These are phyloP conservation scores for Silene latifolia DNA, from an alignment of 148 eudicot species.

Conservation along the genomic window DNA sequence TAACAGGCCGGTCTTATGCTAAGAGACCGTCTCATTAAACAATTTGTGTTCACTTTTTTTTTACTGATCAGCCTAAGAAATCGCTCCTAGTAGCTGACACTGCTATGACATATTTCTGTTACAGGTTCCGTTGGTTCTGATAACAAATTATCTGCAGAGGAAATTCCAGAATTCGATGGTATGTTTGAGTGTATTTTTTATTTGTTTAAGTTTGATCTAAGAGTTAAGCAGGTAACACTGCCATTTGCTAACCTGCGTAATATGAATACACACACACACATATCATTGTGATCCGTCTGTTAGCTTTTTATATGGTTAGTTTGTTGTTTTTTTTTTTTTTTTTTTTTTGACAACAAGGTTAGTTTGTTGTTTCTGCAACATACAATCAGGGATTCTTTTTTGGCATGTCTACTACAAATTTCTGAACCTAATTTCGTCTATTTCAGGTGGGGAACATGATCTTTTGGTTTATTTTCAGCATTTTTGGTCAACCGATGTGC, in stretches of 20 bases:
- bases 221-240: not conserved
- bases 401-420: not conserved
- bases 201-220: not conserved
- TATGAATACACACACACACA: not conserved
- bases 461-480: constrained; percentile 91
- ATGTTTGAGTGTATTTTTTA: constrained; percentile 12
- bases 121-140: constrained; percentile 80
- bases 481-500: constrained; percentile 96
- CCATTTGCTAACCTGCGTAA: not conserved
- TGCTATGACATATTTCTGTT: constrained; percentile 10
- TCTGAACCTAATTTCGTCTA: not conserved
- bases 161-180: constrained; percentile 90
- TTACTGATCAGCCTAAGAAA: not conserved
- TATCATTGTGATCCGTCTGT: too few relatives aligned
- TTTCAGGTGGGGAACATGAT: constrained; percentile 92
- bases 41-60: too few relatives aligned
- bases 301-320: too few relatives aligned
- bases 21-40: too few relatives aligned
- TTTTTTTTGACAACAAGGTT: not conserved
- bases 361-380: not conserved
- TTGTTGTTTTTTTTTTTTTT: too few relatives aligned
- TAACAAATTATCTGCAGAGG: constrained; percentile 70
- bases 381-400: not conserved
- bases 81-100: not conserved
- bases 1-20: too few relatives aligned